Conservation (phyloP, 768 basidiomycete genomes). For the Pulveroboletus sp. region DNA sequence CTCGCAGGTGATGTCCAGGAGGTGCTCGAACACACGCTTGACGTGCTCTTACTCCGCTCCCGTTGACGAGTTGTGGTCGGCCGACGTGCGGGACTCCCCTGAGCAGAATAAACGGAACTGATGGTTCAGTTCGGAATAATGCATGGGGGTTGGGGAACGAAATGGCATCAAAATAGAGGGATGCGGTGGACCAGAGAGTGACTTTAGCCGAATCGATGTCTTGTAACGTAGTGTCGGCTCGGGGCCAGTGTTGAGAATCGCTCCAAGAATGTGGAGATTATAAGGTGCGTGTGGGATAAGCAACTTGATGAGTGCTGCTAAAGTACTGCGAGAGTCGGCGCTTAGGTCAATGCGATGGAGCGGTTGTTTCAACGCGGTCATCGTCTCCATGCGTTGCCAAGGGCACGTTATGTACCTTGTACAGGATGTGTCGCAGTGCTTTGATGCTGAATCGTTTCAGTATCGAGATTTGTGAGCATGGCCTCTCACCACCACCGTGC, state of each 20-base stretch:
- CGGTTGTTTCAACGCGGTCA: no score
- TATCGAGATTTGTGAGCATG: no score
- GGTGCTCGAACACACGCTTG: slow-evolving; percentile 9
- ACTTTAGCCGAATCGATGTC: slow-evolving; percentile 13
- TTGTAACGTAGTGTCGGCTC: slow-evolving; percentile 7
- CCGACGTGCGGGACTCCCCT: not conserved
- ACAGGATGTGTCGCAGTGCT: no score
- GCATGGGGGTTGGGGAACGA: not conserved
- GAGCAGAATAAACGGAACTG: slow-evolving; percentile 20
- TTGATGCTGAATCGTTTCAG: no score
- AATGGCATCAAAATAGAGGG: not conserved
- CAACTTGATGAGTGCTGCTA: slow-evolving; percentile 7
- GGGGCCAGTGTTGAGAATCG: slow-evolving; percentile 16
- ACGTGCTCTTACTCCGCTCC: slow-evolving; percentile 14
- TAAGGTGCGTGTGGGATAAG: slow-evolving; percentile 13
- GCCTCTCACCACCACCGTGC: no score
- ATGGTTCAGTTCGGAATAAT: slow-evolving; percentile 10
- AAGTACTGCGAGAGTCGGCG: not conserved
- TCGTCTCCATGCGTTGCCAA: no score
- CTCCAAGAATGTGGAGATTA: slow-evolving; percentile 17
- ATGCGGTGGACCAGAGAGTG: slow-evolving; percentile 19
- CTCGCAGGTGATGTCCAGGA: slow-evolving; percentile 4
- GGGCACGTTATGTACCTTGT: no score
- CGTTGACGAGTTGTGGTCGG: not conserved
- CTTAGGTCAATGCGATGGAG: slow-evolving; percentile 12